A percentile compares a stretch with the other conserved stretches of the same genome.
Conservation (phyloP, 1,284 basidiomycete species). For the Tylopilus orsonianus region DNA sequence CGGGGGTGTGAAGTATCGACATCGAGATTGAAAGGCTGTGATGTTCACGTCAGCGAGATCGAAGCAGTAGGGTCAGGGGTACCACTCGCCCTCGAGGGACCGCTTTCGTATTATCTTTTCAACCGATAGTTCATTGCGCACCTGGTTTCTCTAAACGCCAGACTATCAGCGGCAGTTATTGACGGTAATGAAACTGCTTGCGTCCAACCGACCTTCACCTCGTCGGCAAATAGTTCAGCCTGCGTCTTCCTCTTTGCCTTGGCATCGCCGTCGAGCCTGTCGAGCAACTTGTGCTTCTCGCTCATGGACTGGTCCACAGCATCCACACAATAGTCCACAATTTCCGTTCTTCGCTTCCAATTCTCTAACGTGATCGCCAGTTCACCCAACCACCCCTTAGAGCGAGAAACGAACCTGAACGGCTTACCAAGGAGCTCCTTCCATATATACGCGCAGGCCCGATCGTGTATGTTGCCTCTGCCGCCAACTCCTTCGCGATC, state of each 20-base stretch:
- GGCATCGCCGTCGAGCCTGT: constrained; percentile 44
- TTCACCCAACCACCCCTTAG: constrained; percentile 9
- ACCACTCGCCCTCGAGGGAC: constrained; percentile 69
- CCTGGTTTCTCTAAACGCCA: constrained; percentile 64
- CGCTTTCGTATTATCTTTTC: constrained; percentile 80
- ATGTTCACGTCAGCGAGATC: constrained; percentile 19
- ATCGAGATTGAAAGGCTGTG: constrained; percentile 78
- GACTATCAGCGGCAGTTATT: constrained; percentile 33
- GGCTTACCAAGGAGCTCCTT: constrained; percentile 72
- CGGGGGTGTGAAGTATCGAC: constrained; percentile 79
- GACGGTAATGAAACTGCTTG: constrained; percentile 21
- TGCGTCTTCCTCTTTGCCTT: constrained; percentile 48
- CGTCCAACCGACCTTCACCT: constrained; percentile 69
- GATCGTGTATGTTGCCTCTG: constrained; percentile 58
- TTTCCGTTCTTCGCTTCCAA: constrained; percentile 77
- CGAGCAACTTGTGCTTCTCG: constrained; percentile 53
- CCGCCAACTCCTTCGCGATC: constrained; percentile 46
- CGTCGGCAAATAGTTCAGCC: constrained; percentile 63
- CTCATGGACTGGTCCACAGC: constrained; percentile 69
- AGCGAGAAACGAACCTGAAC: constrained; percentile 13
- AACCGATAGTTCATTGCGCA: constrained; percentile 76
- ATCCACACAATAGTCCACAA: constrained; percentile 76
- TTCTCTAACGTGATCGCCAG: constrained; percentile 53
- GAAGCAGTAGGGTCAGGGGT: constrained; percentile 12
- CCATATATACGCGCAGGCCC: constrained; percentile 81